phyloP scores from a whole-genome alignment of 257 asterid genomes.

The Solanum ossicruentum region DNA sequence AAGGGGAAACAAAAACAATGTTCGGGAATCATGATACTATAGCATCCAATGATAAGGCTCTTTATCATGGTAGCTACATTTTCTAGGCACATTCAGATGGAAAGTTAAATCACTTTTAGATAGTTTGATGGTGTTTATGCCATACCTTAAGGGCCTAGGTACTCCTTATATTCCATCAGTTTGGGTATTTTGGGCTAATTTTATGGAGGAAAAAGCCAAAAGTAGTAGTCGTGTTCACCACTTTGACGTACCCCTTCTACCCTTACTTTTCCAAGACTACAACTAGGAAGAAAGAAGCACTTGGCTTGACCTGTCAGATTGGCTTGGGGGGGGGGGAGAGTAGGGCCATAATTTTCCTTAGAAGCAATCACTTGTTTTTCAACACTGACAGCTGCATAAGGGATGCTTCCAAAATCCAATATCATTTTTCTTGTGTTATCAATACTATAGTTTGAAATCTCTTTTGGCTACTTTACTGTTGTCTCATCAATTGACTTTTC shows the following conservation, averaged over 20 bases:
- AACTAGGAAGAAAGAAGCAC: neutral
- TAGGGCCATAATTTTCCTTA: neutral
- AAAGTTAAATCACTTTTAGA: neutral
- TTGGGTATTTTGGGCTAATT: neutral
- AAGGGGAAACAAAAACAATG: no score
- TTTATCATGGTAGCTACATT: neutral
- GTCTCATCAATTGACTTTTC: neutral
- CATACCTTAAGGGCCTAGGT: neutral
- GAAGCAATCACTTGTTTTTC: neutral
- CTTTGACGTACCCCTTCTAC: neutral
- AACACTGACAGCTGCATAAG: neutral
- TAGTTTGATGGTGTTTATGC: neutral
- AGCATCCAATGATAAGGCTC: neutral
- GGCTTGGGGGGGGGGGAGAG: neutral
- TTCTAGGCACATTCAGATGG: neutral
- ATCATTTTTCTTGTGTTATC: neutral
- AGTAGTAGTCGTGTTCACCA: neutral
- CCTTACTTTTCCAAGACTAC: neutral
- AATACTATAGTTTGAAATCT: neutral
- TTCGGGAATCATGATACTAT: neutral
- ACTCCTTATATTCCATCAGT: neutral
- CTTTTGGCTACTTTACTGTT: neutral
- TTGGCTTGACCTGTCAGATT: neutral
- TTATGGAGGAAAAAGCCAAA: neutral
- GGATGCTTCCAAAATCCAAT: neutral